A percentile compares a stretch with the other conserved stretches of the same genome.
Conservation (phyloP, 1,284 basidiomycete species). For the Apiotrichum siamense region DNA sequence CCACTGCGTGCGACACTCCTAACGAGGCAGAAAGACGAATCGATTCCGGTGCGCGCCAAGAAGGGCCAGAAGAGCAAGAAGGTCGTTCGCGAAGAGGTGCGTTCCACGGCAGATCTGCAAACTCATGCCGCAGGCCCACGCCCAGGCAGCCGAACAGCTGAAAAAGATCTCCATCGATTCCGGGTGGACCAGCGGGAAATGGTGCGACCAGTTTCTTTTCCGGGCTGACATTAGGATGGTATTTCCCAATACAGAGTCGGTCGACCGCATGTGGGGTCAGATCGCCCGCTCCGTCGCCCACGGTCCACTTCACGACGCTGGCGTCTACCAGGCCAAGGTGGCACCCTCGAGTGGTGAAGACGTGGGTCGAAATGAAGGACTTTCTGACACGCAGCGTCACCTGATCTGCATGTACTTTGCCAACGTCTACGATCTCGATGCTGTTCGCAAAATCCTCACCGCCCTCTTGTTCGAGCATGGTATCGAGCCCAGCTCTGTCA, state of each 20-base stretch:
- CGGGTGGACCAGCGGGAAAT: slow-evolving; percentile 29
- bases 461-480: slow-evolving; percentile 28
- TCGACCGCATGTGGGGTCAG: slow-evolving; percentile 26
- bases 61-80: slow-evolving; percentile 33
- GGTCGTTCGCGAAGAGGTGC: slow-evolving; percentile 24
- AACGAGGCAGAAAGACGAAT: slow-evolving; percentile 15
- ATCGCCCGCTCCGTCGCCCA: slow-evolving; percentile 28
- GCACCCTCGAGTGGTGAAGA: slow-evolving; percentile 2
- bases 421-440: slow-evolving; percentile 24
- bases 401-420: slow-evolving; percentile 30
- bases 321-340: slow-evolving; percentile 27
- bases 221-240: slow-evolving; percentile 22
- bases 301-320: slow-evolving; percentile 29
- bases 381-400: slow-evolving; percentile 12
- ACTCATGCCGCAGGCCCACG: slow-evolving; percentile 13
- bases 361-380: neutral
- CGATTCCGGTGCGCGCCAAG: slow-evolving; percentile 27
- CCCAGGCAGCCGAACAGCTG: slow-evolving; percentile 13
- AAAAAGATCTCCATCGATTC: slow-evolving; percentile 20
- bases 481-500: slow-evolving; percentile 27
- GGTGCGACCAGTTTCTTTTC: slow-evolving; percentile 18
- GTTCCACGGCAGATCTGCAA: neutral
- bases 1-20: no score
- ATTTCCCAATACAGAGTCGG: slow-evolving; percentile 18
- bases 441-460: slow-evolving; percentile 21